Conservation (phyloP, 805 yeast species). For the Ogataea salicorniae region DNA sequence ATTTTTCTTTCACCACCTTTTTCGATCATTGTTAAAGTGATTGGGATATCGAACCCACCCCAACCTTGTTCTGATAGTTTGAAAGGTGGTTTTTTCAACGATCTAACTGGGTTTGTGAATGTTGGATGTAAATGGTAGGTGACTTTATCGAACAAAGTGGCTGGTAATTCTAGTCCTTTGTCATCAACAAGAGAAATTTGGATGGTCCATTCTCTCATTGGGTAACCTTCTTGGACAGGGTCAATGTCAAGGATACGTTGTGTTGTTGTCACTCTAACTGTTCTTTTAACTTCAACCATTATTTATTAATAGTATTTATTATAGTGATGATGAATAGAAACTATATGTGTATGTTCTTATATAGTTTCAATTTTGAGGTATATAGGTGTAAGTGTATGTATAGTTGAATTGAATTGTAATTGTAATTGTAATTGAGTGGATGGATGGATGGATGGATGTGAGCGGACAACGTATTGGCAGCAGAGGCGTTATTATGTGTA, state of each 20-base stretch:
- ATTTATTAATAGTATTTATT: too few species aligned
- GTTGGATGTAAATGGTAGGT: conserved; percentile 95
- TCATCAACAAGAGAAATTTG: conserved; percentile 70
- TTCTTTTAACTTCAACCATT: conserved; percentile 65
- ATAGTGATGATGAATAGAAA: too few species aligned
- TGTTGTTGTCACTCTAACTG: conserved; percentile 79
- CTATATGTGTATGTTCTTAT: too few species aligned
- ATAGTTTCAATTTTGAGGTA: too few species aligned
- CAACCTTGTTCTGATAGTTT: conserved; percentile 90
- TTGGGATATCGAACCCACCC: conserved; percentile 94
- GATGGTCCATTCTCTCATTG: conserved; percentile 92
- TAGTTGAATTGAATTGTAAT: too few species aligned
- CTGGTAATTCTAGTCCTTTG: conserved; percentile 79
- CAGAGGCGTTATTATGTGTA: too few species aligned
- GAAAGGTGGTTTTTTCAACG: conserved; percentile 79
- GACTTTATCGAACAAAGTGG: conserved; percentile 83
- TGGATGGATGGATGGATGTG: too few species aligned
- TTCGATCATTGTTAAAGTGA: conserved; percentile 71
- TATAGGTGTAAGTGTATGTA: too few species aligned
- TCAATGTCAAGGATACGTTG: conserved; percentile 82
- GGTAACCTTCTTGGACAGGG: conserved; percentile 83
- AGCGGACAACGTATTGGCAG: too few species aligned
- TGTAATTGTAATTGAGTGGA: too few species aligned
- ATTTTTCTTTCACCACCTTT: conserved; percentile 85
- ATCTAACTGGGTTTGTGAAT: conserved; percentile 81